Conservation (phyloP, 2,329 filamentous ascomycete genomes). For the Lizonia empirigonia region DNA sequence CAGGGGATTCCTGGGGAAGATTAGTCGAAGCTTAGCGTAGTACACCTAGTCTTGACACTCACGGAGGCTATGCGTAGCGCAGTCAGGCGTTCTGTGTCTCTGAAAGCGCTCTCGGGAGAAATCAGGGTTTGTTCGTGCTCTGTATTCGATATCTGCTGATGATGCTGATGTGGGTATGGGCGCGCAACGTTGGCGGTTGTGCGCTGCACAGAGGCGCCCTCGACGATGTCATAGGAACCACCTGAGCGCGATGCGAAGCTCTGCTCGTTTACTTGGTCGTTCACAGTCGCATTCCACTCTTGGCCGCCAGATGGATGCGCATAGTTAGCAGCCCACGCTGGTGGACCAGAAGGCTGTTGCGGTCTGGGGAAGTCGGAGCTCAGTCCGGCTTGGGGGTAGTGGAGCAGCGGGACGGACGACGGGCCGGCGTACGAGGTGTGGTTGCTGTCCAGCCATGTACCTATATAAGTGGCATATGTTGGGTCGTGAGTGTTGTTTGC, state of each 20-base stretch:
- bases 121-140: conserved; percentile 16
- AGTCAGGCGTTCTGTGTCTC: conserved; percentile 23
- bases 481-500: conserved; percentile 29
- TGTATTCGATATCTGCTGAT: conserved; percentile 12
- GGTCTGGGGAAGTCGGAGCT: conserved; percentile 31
- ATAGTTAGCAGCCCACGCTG: conserved; percentile 30
- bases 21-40: conserved; percentile 29
- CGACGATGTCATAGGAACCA: conserved; percentile 26
- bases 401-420: conserved; percentile 30
- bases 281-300: conserved; percentile 25
- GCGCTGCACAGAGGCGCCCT: conserved; percentile 27
- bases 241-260: conserved; percentile 13
- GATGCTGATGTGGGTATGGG: conserved; percentile 20
- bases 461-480: conserved; percentile 21
- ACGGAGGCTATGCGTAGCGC: conserved; percentile 30
- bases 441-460: conserved; percentile 33
- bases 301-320: conserved; percentile 22
- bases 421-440: conserved; percentile 34
- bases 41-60: conserved; percentile 23
- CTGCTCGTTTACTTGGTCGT: conserved; percentile 17
- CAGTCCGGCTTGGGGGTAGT: conserved; percentile 31
- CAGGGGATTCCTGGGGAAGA: conserved; percentile 26
- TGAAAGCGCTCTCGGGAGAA: conserved; percentile 17
- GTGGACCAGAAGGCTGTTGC: conserved; percentile 21
- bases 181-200: conserved; percentile 19